Conservation (phyloP, 371 early-diverging fungal genomes). For the Rhizopus delemar region DNA sequence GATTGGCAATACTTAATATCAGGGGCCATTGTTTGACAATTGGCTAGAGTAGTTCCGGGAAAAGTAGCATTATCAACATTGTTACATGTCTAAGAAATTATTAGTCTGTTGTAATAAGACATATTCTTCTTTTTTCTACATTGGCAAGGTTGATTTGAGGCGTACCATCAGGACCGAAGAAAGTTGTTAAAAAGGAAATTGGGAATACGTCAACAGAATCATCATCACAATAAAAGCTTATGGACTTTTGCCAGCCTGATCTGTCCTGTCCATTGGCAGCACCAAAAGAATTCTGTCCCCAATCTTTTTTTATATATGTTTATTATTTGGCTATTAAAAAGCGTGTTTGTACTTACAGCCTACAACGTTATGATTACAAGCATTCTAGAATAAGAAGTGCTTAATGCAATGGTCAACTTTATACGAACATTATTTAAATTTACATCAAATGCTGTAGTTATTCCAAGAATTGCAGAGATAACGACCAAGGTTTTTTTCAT, state of each 20-base stretch:
- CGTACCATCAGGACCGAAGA: constrained; percentile 47
- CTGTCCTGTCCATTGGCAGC: constrained; percentile 38
- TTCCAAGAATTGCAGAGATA: constrained; percentile 8
- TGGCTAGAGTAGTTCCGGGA: constrained; percentile 49
- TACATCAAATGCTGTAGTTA: constrained; percentile 23
- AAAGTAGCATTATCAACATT: constrained; percentile 49
- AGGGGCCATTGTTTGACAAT: constrained; percentile 51
- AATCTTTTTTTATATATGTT: constrained; percentile 27
- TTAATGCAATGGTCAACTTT: no score
- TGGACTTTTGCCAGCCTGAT: constrained; percentile 48
- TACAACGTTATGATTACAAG: constrained; percentile 48
- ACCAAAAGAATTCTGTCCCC: constrained; percentile 58
- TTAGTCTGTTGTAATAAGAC: neutral
- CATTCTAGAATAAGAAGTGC: constrained; percentile 24
- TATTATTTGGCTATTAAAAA: neutral
- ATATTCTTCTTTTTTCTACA: constrained; percentile 17
- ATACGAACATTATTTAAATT: neutral
- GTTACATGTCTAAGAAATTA: constrained; percentile 35
- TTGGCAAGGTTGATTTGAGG: constrained; percentile 68
- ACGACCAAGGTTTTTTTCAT: constrained; percentile 17
- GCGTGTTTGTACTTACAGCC: constrained; percentile 37
- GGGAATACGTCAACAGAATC: constrained; percentile 62
- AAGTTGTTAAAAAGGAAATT: constrained; percentile 68
- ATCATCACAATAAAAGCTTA: constrained; percentile 65
- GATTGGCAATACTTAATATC: constrained; percentile 61